Base-by-base conservation (phyloP, 148 eudicot genomes). In the Spergularia bocconei region DNA sequence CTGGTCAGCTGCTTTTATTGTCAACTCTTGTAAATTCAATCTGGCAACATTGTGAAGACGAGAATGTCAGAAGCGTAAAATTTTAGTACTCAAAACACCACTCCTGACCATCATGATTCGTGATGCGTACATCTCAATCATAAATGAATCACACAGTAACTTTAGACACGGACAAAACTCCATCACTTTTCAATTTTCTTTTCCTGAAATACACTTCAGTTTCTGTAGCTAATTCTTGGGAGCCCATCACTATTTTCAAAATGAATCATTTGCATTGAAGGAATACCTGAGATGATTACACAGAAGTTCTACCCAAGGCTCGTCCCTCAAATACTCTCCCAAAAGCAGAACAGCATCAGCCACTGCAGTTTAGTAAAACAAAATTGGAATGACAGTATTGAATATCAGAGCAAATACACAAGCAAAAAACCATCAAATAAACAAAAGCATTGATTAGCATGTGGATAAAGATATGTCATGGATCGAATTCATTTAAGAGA, bases 261-360 rank as follows among this genome's bases (percentile, higher is more conserved):
- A 51, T 23, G 1, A 20, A 10, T 13, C 11, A 36, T 19, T 64
- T 39, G 11, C 39, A 73, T 38, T 33, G 52, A 64, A 76, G 54
- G 33, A 53, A 64, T 93, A 91, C 98, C 89, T 88, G 61, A 92
- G 84, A 74, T 87, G 86, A 84, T 75, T 65, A 74, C 99, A 96
- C 41, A 96, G 75, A 74, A 87, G 86, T 77, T 96, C 88, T 81
- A 91, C 63, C 99, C 99, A 96, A 5, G 99, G 98, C 63, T 91
- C 94, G 51, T 96, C 97, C 82, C 80, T 88, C 84, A 96, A 50
- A 85, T 96, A 96, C 70, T 96, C 99, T 41, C 95, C 89, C 78
- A 96, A 65, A 63, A 96, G 80, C 33, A 93, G 85, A 19, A 89
- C 87, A 13, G 85, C 89, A 67, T 90, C 97, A 67, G 85, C 76